Base-by-base conservation (phyloP, 805 yeast species). In the Candida ficus region DNA sequence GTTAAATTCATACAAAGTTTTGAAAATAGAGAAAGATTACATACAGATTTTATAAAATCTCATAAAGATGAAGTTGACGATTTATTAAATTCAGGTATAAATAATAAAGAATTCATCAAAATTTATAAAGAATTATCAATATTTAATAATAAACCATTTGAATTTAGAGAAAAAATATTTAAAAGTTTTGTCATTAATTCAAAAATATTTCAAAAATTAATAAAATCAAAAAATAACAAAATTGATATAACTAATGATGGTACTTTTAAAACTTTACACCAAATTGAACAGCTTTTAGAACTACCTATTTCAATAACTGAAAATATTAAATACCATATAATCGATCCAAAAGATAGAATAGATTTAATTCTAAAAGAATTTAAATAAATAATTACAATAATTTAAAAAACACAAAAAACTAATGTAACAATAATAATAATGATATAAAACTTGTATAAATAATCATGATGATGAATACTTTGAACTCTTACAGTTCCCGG, bases 31-130 rank as follows among this genome's bases (percentile, higher is more conserved):
- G 57, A 53, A n/a, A 42, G 57, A 25, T 58, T 63, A 27, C 71
- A 62, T 39, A 46, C 59, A 6, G 70, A 67, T 39, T 71, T 71
- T 49, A 67, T 66, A 39, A 60, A 68, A 10, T 54, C 59, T 35
- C 46, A 54, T 48, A 49, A 63, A 11, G 53, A 52, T 6, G 57
- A 57, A 16, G n/a, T n/a, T n/a, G n/a, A n/a, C n/a, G n/a, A n/a
- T n/a, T n/a, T n/a, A n/a, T n/a, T n/a, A n/a, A n/a, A n/a, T n/a
- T n/a, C n/a, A n/a, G n/a, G n/a, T n/a, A n/a, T n/a, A n/a, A 29
- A 63, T 4, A 69, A 64, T 13, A 55, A 62, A 17, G 69, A 66
- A 19, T 59, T 58, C 42, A 73, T 70, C 43, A 54, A 50, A 30
- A 35, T 58, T 4, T 71, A 63, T 42, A 60, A 68, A n/a, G 70